phyloP scores from a whole-genome alignment of 257 asterid genomes.

The Plantago elongata region DNA sequence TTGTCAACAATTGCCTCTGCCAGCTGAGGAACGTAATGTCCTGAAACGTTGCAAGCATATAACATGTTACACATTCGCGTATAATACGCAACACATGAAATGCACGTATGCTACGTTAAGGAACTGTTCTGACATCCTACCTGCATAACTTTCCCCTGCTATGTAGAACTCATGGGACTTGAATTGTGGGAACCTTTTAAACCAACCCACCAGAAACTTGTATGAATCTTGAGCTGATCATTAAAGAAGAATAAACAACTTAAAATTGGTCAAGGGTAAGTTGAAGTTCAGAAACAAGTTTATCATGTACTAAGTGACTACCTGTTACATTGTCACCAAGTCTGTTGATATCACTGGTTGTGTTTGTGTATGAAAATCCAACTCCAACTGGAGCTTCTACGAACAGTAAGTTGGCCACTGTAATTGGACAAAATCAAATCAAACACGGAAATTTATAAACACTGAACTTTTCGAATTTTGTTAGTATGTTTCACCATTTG shows the following conservation, averaged over 20 bases:
- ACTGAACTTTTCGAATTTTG: not conserved
- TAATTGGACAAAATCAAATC: not conserved
- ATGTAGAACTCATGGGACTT: conserved; percentile 74
- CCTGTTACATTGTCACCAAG: conserved; percentile 73
- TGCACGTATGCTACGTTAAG: not conserved
- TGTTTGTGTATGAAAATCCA: conserved; percentile 91
- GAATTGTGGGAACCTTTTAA: conserved; percentile 70
- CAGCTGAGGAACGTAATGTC: conserved; percentile 84
- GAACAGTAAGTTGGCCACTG: conserved; percentile 75
- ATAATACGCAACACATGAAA: no score
- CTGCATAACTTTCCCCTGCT: conserved; percentile 91
- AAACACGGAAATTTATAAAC: not conserved
- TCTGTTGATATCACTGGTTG: conserved; percentile 44
- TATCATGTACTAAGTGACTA: conserved; percentile 3
- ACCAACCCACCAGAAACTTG: conserved; percentile 70
- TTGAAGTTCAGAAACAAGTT: not conserved
- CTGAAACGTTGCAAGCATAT: conserved; percentile 21
- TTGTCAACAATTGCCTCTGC: conserved; percentile 51
- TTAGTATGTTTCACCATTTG: no score
- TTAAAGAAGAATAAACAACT: not conserved
- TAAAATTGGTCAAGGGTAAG: not conserved
- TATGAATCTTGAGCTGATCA: conserved; percentile 70
- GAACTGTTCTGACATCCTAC: conserved; percentile 22
- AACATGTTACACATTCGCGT: no score
- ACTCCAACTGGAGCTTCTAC: conserved; percentile 89